Conservation (phyloP, 345 rosid species). For the Heritiera littoralis region DNA sequence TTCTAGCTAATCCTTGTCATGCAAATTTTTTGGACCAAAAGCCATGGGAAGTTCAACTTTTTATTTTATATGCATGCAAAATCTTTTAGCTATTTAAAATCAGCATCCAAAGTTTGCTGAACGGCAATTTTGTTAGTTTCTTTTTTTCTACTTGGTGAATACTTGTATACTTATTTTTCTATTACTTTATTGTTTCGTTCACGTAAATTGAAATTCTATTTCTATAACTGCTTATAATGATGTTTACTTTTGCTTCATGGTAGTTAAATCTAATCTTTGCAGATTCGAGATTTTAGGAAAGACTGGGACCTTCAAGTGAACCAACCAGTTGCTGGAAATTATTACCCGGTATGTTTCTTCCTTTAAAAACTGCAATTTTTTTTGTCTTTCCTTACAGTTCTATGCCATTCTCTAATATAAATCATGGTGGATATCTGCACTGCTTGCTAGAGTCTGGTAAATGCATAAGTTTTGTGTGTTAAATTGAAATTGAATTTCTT, state of each 20-base stretch:
- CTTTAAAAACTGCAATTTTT: background rate
- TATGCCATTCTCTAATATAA: constrained; percentile 5
- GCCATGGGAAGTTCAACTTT: background rate
- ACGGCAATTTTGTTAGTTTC: background rate
- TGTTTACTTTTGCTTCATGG: constrained; percentile 21
- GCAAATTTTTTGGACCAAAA: background rate
- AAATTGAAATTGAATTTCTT: constrained; percentile 13
- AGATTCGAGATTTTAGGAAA: constrained; percentile 81
- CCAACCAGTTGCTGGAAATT: constrained; percentile 93
- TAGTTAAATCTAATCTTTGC: constrained; percentile 29
- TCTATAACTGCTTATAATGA: background rate
- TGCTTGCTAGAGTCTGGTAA: constrained; percentile 11
- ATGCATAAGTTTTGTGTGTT: background rate
- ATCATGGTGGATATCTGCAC: background rate
- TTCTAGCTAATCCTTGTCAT: constrained; percentile 12
- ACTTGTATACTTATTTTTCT: background rate
- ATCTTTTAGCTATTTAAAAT: background rate
- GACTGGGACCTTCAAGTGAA: constrained; percentile 86
- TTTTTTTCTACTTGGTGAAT: constrained; percentile 1
- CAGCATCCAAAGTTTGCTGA: background rate
- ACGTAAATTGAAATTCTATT: background rate
- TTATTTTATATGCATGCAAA: background rate
- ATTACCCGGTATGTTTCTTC: constrained; percentile 72
- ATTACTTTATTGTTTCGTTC: background rate
- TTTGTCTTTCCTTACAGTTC: constrained; percentile 5